These are phyloP conservation scores for Agrocybe pediades DNA, from an alignment of 768 basidiomycete genomes.

Conservation along the genomic window DNA sequence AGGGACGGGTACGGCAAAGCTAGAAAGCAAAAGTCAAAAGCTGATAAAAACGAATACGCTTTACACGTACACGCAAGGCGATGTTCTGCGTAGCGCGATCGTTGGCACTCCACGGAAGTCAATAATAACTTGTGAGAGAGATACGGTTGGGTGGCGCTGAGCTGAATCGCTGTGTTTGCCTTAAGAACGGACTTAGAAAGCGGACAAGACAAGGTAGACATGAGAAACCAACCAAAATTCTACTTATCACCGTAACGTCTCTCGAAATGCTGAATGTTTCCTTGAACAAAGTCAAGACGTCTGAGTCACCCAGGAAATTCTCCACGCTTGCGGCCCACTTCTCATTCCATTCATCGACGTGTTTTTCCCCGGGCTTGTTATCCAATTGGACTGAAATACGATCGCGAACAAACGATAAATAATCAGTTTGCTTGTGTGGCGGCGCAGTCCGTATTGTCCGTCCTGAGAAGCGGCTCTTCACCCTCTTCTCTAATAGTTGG, in stretches of 20 bases:
- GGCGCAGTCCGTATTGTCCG: slow-evolving; percentile 80
- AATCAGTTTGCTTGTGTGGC: slow-evolving; percentile 48
- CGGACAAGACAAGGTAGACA: neutral
- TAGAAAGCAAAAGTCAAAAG: slow-evolving; percentile 26
- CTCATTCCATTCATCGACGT: slow-evolving; percentile 54
- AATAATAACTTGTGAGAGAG: slow-evolving; percentile 48
- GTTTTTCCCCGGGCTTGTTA: slow-evolving; percentile 19
- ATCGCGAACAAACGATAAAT: slow-evolving; percentile 49
- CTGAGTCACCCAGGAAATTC: slow-evolving; percentile 51
- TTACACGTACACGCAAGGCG: slow-evolving; percentile 53
- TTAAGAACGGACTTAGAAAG: slow-evolving; percentile 20
- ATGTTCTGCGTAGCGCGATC: slow-evolving; percentile 53
- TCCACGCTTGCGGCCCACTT: slow-evolving; percentile 64
- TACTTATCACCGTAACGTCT: slow-evolving; percentile 59
- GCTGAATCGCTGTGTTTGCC: slow-evolving; percentile 43
- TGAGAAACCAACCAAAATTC: slow-evolving; percentile 56
- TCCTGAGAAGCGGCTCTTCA: slow-evolving; percentile 96
- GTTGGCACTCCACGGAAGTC: slow-evolving; percentile 50
- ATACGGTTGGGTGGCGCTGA: slow-evolving; percentile 56
- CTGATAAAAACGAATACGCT: no score
- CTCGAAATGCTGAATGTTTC: slow-evolving; percentile 64
- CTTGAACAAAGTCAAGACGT: slow-evolving; percentile 44
- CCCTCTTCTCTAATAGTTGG: slow-evolving; percentile 90
- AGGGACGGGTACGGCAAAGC: slow-evolving; percentile 77
- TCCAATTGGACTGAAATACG: slow-evolving; percentile 39